Base-by-base conservation (phyloP, 129 eudicot genomes). In the Deinandra increscens region DNA sequence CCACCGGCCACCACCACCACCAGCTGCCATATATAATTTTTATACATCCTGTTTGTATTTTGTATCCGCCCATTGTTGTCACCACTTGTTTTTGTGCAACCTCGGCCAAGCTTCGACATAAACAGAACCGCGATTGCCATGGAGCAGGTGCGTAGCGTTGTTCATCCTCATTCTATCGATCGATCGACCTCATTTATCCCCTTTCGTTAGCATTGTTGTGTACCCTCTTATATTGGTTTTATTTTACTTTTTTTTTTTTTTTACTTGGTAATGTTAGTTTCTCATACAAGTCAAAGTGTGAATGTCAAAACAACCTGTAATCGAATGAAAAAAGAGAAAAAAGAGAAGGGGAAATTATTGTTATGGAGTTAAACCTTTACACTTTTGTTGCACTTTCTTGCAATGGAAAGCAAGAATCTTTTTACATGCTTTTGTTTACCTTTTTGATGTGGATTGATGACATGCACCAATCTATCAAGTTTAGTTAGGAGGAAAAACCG, bases 81-180 rank as follows among this genome's bases (percentile, higher is more conserved):
- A 8, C 36, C 45, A 39, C 33, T 66, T 60, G 69, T 78, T 46
- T 15, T 50, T 81, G 80, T 78, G 72, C 89, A 81, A 84, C 85
- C 89, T 84, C 86, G 81, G 69, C 89, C 83, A 60, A 58, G 73
- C 78, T 79, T 70, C 75, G 41, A 77, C 66, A 46, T 65, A 72
- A 42, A 17, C 51, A 38, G 20, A 58, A 36, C 71, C 42, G 26
- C 19, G 42, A 9, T 33, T 55, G 78, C 79, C 36, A 36, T 49
- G 76, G 64, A 79, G 86, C 81, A 44, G 81, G 78, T 76, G 65
- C 82, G 80, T 75, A 76, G 90, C 75, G 86, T 81, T 85, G 90
- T 85, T 75, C 79, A 75, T 51, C 72, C 67, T 34, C 61, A 42
- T 60, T 74, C 64, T 29, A 22, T 3, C 31, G 31, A 36, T 70